Conservation (phyloP, 192 early-diverging fungal species). For the Mortierella claussenii region DNA sequence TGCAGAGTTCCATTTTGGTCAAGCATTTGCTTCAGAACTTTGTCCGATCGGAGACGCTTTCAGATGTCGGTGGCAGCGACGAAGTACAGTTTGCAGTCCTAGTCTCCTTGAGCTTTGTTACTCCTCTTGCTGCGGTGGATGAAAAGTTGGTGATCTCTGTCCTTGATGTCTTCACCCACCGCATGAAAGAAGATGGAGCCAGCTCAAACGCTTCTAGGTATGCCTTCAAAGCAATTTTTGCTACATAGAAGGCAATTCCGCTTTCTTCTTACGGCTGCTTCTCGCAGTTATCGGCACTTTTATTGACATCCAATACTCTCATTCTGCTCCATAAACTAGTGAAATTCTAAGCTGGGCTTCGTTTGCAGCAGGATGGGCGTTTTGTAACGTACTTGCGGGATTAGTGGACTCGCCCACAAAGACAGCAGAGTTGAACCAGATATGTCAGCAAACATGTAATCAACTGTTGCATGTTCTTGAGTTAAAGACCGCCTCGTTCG, state of each 20-base stretch:
- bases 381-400: conserved; percentile 51
- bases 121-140: conserved; percentile 45
- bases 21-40: conserved; percentile 48
- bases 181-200: conserved; percentile 16
- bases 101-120: conserved; percentile 50
- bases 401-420: conserved; percentile 51
- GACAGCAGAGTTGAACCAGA: conserved; percentile 30
- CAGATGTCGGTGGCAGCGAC: conserved; percentile 49
- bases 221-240: background rate
- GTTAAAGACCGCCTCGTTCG: conserved; percentile 15
- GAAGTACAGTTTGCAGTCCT: conserved; percentile 58
- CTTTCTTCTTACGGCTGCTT: background rate
- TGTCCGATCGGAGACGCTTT: conserved; percentile 25
- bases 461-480: conserved; percentile 34
- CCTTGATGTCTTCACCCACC: conserved; percentile 31
- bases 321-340: conserved; percentile 1
- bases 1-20: conserved; percentile 33
- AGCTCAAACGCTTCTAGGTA: conserved; percentile 18
- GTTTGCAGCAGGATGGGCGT: conserved; percentile 52
- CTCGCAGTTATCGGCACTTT: too few species aligned
- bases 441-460: conserved; percentile 36
- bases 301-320: too few species aligned
- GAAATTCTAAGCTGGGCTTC: conserved; percentile 47
- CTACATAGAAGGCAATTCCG: background rate
- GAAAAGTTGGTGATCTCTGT: conserved; percentile 50